A percentile compares a stretch with the other conserved stretches of the same genome.
These are phyloP conservation scores for Cladosporium halotolerans DNA, from an alignment of 2,329 filamentous ascomycete genomes.

Conservation along the genomic window DNA sequence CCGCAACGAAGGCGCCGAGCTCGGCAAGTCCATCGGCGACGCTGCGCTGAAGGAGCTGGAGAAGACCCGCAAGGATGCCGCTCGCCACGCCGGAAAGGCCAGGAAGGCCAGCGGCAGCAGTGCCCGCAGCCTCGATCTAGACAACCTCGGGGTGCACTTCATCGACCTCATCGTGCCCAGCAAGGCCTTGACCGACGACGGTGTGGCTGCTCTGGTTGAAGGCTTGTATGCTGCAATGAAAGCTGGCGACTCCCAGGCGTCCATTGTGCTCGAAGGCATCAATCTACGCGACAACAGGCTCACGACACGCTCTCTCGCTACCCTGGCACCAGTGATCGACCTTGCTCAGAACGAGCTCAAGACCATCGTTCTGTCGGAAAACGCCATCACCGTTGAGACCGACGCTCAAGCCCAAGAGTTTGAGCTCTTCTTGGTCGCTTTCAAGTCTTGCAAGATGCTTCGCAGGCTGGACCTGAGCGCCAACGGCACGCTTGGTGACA, in stretches of 20 bases:
- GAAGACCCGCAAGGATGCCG: conserved; percentile 26
- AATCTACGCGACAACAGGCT: conserved; percentile 41
- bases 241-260: conserved; percentile 24
- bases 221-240: conserved; percentile 37
- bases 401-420: conserved; percentile 35
- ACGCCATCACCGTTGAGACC: conserved; percentile 36
- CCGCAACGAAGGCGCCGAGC: conserved; percentile 40
- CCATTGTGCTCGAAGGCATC: conserved; percentile 40
- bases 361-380: conserved; percentile 43
- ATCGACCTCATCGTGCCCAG: conserved; percentile 42
- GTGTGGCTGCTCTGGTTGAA: conserved; percentile 37
- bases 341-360: conserved; percentile 40
- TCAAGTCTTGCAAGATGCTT: conserved; percentile 37
- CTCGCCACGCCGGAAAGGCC: conserved; percentile 20
- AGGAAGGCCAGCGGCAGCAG: conserved; percentile 25
- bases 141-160: conserved; percentile 12
- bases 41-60: conserved; percentile 36
- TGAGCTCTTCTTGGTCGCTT: conserved; percentile 40
- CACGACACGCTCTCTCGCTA: conserved; percentile 35
- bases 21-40: conserved; percentile 40
- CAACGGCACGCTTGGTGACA: conserved; percentile 36
- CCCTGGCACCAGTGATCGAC: conserved; percentile 37
- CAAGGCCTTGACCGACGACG: conserved; percentile 43
- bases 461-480: conserved; percentile 41
- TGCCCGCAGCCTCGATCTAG: conserved; percentile 12